Evolutionary conservation across 768 basidiomycete species (phyloP), one percentile per base, ranked within the genome.

Genomic region (Hygrophoropsis aurantiaca): DNA sequence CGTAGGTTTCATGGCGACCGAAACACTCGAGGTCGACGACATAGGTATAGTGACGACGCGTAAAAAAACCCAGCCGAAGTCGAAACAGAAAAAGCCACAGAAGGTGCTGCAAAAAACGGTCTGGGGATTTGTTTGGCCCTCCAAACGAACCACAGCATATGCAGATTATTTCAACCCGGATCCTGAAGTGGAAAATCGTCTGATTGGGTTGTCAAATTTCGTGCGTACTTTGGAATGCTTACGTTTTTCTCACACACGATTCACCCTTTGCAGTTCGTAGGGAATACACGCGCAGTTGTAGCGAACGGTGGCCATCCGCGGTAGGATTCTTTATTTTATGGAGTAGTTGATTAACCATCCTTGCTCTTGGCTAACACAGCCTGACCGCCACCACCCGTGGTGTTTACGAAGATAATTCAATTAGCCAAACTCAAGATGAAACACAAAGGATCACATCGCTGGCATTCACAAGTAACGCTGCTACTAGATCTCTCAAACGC

Each of bases 101-200:
- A 82, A 77, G 53, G 78, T 75, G 39, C 53, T 80, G 19, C 80
- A 82, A 47, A 83, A 80, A 56, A 58, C 74, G 18, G 73, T 69
- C 59, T 89, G 82, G 51, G 61, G 73, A 11, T 87, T 89, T 62
- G 75, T 85, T 46, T 66, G 60, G 32, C 61, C 72, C 9, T 73
- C 74, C 30, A 69, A 74, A 40, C 62, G 64, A 35, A 72, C 71
- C 9, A 50, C 67, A 36, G 72, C 66, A 44, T 90, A 88, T 60
- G 57, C 66, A 27, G 78, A 89, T 56, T 88, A 90, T 58, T 91
- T 91, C 66, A 72, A 80, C 47, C 81, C 84, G 27, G 73, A 78
- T 47, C 71, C 70, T 7, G 70, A 76, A 20, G 74, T 79, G 30
- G 87, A 89, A 66, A 79, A 69, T 55, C 73, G 71, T 21, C 61